Percentiles rank a stretch among this genome's conserved stretches.
Conservation (phyloP, 2,329 filamentous ascomycete species). For the Acrocalymma vagum region DNA sequence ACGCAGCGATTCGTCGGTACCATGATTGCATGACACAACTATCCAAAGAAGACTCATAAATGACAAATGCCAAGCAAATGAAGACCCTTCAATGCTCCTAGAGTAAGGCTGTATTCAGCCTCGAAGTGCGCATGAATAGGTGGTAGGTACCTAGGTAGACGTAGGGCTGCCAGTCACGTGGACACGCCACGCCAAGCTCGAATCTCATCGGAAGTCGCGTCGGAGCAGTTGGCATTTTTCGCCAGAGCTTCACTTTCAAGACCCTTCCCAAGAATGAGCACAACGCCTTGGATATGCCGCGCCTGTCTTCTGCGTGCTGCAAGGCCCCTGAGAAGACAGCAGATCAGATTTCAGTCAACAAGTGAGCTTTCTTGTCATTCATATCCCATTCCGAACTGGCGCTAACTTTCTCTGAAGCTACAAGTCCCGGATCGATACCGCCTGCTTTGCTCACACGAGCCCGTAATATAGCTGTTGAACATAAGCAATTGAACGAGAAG, state of each 20-base stretch:
- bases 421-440: constrained; percentile 52
- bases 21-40: too few relatives aligned
- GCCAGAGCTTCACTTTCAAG: constrained; percentile 13
- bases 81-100: too few relatives aligned
- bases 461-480: constrained; percentile 63
- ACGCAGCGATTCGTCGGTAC: too few relatives aligned
- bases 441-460: constrained; percentile 65
- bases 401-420: constrained; percentile 26
- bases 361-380: constrained; percentile 13
- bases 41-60: too few relatives aligned
- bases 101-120: too few relatives aligned
- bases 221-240: constrained; percentile 12
- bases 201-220: constrained; percentile 32
- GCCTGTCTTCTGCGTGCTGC: constrained; percentile 53
- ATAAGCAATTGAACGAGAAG: constrained; percentile 60
- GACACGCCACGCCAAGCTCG: constrained; percentile 24
- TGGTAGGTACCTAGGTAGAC: constrained; percentile 3
- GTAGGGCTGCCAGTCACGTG: constrained; percentile 32
- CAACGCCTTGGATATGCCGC: constrained; percentile 56
- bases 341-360: constrained; percentile 38
- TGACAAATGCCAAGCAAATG: too few relatives aligned
- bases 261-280: constrained; percentile 46
- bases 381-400: too few relatives aligned
- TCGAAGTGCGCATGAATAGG: too few relatives aligned
- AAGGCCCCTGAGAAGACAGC: constrained; percentile 39